Conservation (phyloP, 1,284 basidiomycete species). For the Sphagnurus paluster region DNA sequence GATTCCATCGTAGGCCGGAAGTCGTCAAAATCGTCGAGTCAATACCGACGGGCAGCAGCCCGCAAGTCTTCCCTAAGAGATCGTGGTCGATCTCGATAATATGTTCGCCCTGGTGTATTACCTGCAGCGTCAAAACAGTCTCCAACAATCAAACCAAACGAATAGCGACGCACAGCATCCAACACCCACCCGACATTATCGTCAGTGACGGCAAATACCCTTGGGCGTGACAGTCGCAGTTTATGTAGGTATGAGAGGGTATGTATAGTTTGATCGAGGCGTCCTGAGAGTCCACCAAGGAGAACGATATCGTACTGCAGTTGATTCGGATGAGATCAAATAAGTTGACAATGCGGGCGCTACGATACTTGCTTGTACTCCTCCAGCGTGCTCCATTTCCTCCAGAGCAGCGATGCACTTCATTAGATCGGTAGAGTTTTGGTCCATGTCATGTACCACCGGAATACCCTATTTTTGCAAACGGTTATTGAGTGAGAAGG, state of each 20-base stretch:
- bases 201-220: constrained; percentile 80
- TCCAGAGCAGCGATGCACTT: constrained; percentile 79
- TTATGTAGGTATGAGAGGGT: constrained; percentile 87
- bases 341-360: background rate
- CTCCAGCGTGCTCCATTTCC: constrained; percentile 44
- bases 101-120: constrained; percentile 83
- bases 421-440: constrained; percentile 92
- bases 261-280: constrained; percentile 94
- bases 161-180: constrained; percentile 54
- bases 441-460: constrained; percentile 68
- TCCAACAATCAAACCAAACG: background rate
- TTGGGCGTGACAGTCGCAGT: constrained; percentile 61
- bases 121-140: constrained; percentile 1
- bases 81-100: constrained; percentile 71
- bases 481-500: background rate
- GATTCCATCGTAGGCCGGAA: constrained; percentile 87
- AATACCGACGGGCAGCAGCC: constrained; percentile 88
- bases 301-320: constrained; percentile 71
- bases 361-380: constrained; percentile 31
- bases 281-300: constrained; percentile 87
- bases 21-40: constrained; percentile 78
- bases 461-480: constrained; percentile 55
- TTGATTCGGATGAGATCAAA: background rate
- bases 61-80: constrained; percentile 86
- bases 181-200: constrained; percentile 91